phyloP scores from a whole-genome alignment of 352 stramenopile species.

The Phytophthora colocasiae region DNA sequence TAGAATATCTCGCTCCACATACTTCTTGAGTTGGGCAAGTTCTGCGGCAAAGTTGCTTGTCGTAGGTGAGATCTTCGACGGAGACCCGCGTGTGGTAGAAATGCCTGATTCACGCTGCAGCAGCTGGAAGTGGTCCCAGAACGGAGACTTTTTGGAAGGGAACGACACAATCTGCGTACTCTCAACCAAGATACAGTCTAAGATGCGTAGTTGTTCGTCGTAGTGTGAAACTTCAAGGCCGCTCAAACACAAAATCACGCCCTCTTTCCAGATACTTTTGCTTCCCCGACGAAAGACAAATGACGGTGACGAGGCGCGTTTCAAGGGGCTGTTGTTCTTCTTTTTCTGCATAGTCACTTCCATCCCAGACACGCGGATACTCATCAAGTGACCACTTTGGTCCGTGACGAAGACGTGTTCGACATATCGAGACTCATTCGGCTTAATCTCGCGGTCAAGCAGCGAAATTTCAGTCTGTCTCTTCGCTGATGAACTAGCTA shows the following conservation, averaged over 20 bases:
- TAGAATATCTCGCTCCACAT: slow-evolving; percentile 56
- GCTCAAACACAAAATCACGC: slow-evolving; percentile 58
- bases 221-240: slow-evolving; percentile 72
- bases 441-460: slow-evolving; percentile 35
- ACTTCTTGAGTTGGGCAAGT: slow-evolving; percentile 46
- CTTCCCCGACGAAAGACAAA: slow-evolving; percentile 58
- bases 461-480: slow-evolving; percentile 31
- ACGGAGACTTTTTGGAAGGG: slow-evolving; percentile 67
- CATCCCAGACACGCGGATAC: slow-evolving; percentile 52
- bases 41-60: slow-evolving; percentile 27
- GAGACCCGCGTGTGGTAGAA: slow-evolving; percentile 3
- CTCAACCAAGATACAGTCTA: slow-evolving; percentile 68
- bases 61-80: background rate
- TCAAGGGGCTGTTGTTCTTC: slow-evolving; percentile 18
- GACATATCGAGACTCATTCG: slow-evolving; percentile 39
- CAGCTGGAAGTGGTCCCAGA: slow-evolving; percentile 40
- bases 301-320: slow-evolving; percentile 19
- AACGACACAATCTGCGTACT: slow-evolving; percentile 61
- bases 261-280: slow-evolving; percentile 62
- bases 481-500: slow-evolving; percentile 18
- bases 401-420: slow-evolving; percentile 74
- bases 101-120: slow-evolving; percentile 20
- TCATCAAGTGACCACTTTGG: slow-evolving; percentile 56
- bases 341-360: slow-evolving; percentile 34
- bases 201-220: slow-evolving; percentile 57